Base-by-base conservation (phyloP, 2,329 filamentous ascomycete species). In the Aspergillus carbonarius region DNA sequence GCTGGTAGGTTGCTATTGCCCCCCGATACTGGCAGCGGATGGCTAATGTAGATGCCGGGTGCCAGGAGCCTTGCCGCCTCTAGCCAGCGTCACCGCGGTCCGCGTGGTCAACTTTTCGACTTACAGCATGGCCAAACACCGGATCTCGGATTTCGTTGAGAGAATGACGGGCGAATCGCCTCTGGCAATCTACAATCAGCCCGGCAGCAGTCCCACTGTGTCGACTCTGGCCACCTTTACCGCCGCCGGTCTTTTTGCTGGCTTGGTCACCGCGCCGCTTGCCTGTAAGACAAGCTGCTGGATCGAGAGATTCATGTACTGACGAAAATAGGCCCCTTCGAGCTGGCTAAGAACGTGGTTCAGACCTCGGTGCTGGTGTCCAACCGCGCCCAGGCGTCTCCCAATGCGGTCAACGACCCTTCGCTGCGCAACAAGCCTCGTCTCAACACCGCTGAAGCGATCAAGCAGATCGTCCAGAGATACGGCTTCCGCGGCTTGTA, bases 301-400 rank as follows among this genome's bases (percentile, higher is more conserved):
- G 15, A n/a, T 4, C 13, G 6, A 44, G 46, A 17, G 15, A n/a
- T 18, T n/a, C 5, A 23, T 13, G 42, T 35, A 9, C 34, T 15
- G 23, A 15, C 58, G 62, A 44, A 64, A 39, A 52, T 30, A 79
- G 78, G 78, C 59, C 78, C 78, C 1, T 78, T 81, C 54, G 78
- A 81, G 68, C 66, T 80, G 34, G 75, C 78, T 51, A 81, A 81
- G 64, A 81, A 81, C 57, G 78, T 79, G 5, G 77, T 79, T 15
- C 78, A 81, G 63, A 79, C 78, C 8, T 80, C 78, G 1, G 78
- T 81, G 34, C 66, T 81, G 48, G 76, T 81, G 60, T 74, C 76
- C 8, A 74, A 78, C 39, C 70, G 76, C 32, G 69, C 74, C 35
- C 71, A 72, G 61, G 76, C 74, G 6, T 70, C 72, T 7, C 68